Conservation (phyloP, 129 eudicot species). For the Heracleum sosnowskyi region DNA sequence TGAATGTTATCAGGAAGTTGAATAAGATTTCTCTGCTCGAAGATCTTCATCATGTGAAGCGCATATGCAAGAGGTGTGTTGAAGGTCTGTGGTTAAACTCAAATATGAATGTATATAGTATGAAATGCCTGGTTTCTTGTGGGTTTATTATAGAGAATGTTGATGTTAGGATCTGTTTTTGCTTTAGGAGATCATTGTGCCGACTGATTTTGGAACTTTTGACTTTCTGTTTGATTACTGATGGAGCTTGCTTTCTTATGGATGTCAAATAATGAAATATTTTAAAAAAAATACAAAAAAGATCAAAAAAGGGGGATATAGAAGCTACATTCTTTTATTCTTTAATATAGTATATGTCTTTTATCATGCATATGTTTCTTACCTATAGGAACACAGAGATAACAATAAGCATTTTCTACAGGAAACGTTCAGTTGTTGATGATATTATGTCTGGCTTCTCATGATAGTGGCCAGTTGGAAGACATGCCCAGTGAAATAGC, state of each 20-base stretch:
- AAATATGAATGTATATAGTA: neutral
- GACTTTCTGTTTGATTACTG: neutral
- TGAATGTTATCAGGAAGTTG: slow-evolving; percentile 43
- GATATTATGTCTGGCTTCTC: slow-evolving; percentile 64
- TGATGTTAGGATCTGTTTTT: neutral
- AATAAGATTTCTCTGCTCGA: slow-evolving; percentile 71
- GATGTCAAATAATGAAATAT: neutral
- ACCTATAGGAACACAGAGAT: neutral
- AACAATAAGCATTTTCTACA: slow-evolving; percentile 21
- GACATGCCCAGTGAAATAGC: slow-evolving; percentile 45
- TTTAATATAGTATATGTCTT: neutral
- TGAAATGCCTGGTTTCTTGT: neutral
- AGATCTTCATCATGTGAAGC: slow-evolving; percentile 77
- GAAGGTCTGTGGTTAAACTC: slow-evolving; percentile 31
- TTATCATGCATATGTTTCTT: slow-evolving; percentile 1
- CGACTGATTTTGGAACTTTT: neutral
- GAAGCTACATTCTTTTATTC: neutral
- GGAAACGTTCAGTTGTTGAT: slow-evolving; percentile 47
- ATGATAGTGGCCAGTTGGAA: slow-evolving; percentile 30
- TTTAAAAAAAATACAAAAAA: neutral
- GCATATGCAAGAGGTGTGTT: slow-evolving; percentile 46
- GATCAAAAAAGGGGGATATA: neutral
- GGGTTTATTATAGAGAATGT: neutral
- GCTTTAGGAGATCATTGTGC: neutral
- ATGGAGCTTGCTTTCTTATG: neutral